Percentiles rank a stretch among this genome's conserved stretches.
phyloP scores from a whole-genome alignment of 2,329 filamentous ascomycete genomes.

The Neurospora crassa region DNA sequence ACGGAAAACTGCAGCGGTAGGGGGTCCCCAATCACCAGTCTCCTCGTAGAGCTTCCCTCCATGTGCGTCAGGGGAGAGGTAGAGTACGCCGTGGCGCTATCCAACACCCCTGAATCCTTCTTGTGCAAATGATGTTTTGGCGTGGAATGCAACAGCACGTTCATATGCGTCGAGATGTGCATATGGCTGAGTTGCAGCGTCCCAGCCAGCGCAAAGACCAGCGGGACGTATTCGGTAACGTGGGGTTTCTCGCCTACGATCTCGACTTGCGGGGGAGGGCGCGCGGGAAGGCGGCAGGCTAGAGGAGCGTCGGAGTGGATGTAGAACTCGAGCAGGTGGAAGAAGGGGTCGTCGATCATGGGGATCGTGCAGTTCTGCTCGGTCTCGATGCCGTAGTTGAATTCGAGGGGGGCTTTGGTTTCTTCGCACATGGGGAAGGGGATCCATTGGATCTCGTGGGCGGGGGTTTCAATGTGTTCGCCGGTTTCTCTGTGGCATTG shows the following conservation, averaged over 20 bases:
- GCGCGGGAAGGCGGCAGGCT: constrained; percentile 78
- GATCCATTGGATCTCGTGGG: constrained; percentile 84
- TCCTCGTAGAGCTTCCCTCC: constrained; percentile 42
- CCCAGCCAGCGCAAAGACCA: constrained; percentile 82
- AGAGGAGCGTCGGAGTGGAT: constrained; percentile 93
- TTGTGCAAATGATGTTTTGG: constrained; percentile 53
- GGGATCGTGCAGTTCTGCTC: constrained; percentile 80
- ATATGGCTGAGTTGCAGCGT: constrained; percentile 83
- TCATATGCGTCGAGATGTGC: constrained; percentile 82
- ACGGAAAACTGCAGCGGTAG: constrained; percentile 72
- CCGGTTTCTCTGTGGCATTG: constrained; percentile 59
- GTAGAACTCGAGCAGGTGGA: constrained; percentile 92
- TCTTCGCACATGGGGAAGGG: constrained; percentile 89
- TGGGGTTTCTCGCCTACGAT: constrained; percentile 41
- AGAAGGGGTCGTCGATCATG: constrained; percentile 68
- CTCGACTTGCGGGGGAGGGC: constrained; percentile 51
- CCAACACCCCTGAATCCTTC: constrained; percentile 67
- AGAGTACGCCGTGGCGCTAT: constrained; percentile 81
- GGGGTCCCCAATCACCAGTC: constrained; percentile 79
- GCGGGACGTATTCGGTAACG: constrained; percentile 60
- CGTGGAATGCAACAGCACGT: constrained; percentile 70
- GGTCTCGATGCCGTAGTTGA: constrained; percentile 73
- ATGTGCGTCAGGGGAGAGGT: constrained; percentile 61
- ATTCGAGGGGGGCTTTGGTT: constrained; percentile 69
- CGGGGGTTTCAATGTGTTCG: constrained; percentile 74